Evolutionary conservation across 495 filamentous ascomycete genomes (phyloP), one percentile per base, ranked within the genome.

Genomic region (Lophiostoma macrostomum): DNA sequence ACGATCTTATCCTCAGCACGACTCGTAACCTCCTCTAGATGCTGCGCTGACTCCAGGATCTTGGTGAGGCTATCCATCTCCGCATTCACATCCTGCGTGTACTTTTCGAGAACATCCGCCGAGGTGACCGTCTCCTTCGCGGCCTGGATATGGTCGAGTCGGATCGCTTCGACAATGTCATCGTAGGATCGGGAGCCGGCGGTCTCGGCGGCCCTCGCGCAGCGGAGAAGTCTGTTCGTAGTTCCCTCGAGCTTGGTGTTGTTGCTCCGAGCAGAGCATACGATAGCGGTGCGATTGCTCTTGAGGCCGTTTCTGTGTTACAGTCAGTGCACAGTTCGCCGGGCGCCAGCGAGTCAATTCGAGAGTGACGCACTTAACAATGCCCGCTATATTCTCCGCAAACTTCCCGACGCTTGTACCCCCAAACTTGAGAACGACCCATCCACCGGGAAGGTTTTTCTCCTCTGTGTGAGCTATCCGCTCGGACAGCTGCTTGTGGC

Each of bases 231-330:
- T 43, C 86, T 81, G 74, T 93, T 97, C 35, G 93, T 97, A 37
- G 93, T 96, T 43, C 91, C 91, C 50, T 91, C 88, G 24, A 79
- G 80, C 69, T 97, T 97, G 61, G 88, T 91, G 50, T 84, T 86
- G 47, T 86, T 91, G 67, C 89, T 95, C 66, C 90, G 73, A 18
- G 93, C 93, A 34, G 93, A 98, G 64, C 93, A 96, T 22, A 97
- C 89, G 32, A 96, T 83, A 29, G 86, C 91, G 50, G 95, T 81
- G 64, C 79, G 82, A 53, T 87, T 78, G 28, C 80, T 73, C 23
- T 71, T 68, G 35, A 93, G 74, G 65, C 80, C 82, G 20, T 81
- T 74, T 65, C 89, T 95, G 58, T 3, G 16, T 11, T 58, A 22
- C 64, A 47, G 16, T 40, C n/a, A 31, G 14, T 41, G 23, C 14